Base-by-base conservation (phyloP, 2,329 filamentous ascomycete genomes). In the Blumeriella jaapii region DNA sequence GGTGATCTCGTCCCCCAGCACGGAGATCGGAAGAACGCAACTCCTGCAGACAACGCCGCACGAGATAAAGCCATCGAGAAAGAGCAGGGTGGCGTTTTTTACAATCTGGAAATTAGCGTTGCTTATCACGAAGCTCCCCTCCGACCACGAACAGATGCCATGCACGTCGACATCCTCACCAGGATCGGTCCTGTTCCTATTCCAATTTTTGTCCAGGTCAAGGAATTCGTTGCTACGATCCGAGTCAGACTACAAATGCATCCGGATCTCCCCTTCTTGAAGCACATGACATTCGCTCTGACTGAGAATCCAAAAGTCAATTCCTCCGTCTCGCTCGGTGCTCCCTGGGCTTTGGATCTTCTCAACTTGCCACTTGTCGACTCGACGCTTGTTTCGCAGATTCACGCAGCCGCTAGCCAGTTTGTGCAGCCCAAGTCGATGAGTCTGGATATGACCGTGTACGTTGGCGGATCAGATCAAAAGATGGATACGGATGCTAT, bases 391-490 rank as follows among this genome's bases (percentile, higher is more conserved):
- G 31, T 35, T 16, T 43, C 43, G n/a, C 43, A 46, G 27, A 43
- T 46, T 6, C 26, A 43, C 18, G 19, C 29, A 20, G 43, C 43
- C 17, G 38, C 43, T 7, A 30, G 39, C 11, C 38, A 41, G 22
- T 46, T 43, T 23, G 43, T 46, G 5, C 43, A 46, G 12, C 43
- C 43, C 4, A 46, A 46, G 22, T 46, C 43, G 5, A 46, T 46
- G 43, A 43, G 40, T 19, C 13, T 46, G 4, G 43, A 46, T 17
- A 46, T 46, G 43, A 46, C 43, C 1, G 33, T 38, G 6, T 46
- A 46, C 12, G 34, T 46, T 8, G 43, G 43, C 8, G 43, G 43
- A 15, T 43, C 40, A 10, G 43, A 46, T 16, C 40, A 43, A 14
- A 46, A 43, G 16, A 25, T 38, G 30, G 40, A 46, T 5, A 46